phyloP scores from a whole-genome alignment of 164 flowering plant species.

The Hamamelis virginiana region DNA sequence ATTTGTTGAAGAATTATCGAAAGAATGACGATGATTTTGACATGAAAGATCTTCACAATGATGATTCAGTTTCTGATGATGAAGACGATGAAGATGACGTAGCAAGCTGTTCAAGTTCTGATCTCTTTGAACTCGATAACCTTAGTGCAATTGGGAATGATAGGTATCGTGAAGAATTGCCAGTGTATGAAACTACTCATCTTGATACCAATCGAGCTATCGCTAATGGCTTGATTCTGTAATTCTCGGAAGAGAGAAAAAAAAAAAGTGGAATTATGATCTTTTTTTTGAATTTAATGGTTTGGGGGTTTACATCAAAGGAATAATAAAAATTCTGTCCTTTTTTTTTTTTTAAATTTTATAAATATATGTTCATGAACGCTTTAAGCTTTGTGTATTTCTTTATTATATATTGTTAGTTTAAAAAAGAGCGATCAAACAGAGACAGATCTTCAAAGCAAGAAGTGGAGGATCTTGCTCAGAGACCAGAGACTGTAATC shows the following conservation, averaged over 20 bases:
- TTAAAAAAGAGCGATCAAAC: neutral
- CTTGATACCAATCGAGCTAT: slow-evolving; percentile 68
- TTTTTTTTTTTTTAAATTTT: neutral
- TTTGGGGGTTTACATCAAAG: slow-evolving; percentile 47
- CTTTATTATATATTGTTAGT: neutral
- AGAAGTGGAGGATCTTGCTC: slow-evolving; percentile 6
- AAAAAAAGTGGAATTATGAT: neutral
- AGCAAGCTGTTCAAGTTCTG: slow-evolving; percentile 85
- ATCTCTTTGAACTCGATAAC: slow-evolving; percentile 86
- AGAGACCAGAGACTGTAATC: slow-evolving; percentile 1
- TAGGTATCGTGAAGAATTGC: slow-evolving; percentile 74
- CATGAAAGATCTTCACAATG: slow-evolving; percentile 20
- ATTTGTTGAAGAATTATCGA: slow-evolving; percentile 27
- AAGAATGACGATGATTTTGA: slow-evolving; percentile 21
- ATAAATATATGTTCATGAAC: neutral
- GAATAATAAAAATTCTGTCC: slow-evolving; percentile 14
- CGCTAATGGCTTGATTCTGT: slow-evolving; percentile 62
- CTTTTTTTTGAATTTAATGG: slow-evolving; percentile 25
- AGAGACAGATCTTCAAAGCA: neutral
- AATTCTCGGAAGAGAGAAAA: slow-evolving; percentile 21
- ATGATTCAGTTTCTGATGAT: slow-evolving; percentile 17
- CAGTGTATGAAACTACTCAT: slow-evolving; percentile 89
- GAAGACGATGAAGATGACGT: slow-evolving; percentile 70
- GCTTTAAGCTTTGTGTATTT: neutral
- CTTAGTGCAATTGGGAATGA: slow-evolving; percentile 60